Percentiles rank a stretch among this genome's conserved stretches.
These are phyloP conservation scores for Hymenoscyphus salicellus DNA, from an alignment of 2,329 filamentous ascomycete species.

Conservation along the genomic window DNA sequence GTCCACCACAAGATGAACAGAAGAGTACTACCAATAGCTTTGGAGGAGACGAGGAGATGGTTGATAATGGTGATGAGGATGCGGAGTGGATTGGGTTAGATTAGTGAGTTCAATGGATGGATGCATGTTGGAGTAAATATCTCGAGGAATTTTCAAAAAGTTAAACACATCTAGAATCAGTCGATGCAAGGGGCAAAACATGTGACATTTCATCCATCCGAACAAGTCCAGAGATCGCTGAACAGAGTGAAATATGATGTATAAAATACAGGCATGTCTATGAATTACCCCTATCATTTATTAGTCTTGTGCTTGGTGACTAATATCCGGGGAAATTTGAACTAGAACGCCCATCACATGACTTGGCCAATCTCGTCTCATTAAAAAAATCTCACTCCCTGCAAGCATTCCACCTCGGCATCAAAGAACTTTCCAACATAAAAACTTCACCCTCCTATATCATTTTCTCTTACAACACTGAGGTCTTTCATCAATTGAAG, in stretches of 20 bases:
- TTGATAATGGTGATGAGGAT: slow-evolving; percentile 42
- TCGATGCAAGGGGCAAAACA: background rate
- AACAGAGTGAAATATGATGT: background rate
- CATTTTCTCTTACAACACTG: too few species aligned
- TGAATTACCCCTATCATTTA: background rate
- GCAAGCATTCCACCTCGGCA: background rate
- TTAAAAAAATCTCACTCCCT: slow-evolving; percentile 4
- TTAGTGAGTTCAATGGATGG: slow-evolving; percentile 26
- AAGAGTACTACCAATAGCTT: slow-evolving; percentile 38
- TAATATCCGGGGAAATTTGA: background rate
- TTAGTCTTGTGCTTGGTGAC: background rate
- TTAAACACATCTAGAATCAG: background rate
- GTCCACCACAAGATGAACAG: slow-evolving; percentile 35
- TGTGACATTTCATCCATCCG: background rate
- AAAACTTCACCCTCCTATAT: too few species aligned
- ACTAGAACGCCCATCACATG: slow-evolving; percentile 1
- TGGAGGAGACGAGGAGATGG: slow-evolving; percentile 29
- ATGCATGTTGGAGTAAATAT: background rate
- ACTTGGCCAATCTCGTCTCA: background rate
- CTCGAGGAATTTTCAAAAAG: background rate
- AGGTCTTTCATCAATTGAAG: background rate
- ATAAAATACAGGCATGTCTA: background rate
- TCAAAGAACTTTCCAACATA: background rate
- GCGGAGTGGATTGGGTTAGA: slow-evolving; percentile 55
- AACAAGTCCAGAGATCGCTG: background rate